Percentiles rank a stretch among this genome's conserved stretches.
phyloP scores from a whole-genome alignment of 495 filamentous ascomycete species.

The Penicillium fimorum region DNA sequence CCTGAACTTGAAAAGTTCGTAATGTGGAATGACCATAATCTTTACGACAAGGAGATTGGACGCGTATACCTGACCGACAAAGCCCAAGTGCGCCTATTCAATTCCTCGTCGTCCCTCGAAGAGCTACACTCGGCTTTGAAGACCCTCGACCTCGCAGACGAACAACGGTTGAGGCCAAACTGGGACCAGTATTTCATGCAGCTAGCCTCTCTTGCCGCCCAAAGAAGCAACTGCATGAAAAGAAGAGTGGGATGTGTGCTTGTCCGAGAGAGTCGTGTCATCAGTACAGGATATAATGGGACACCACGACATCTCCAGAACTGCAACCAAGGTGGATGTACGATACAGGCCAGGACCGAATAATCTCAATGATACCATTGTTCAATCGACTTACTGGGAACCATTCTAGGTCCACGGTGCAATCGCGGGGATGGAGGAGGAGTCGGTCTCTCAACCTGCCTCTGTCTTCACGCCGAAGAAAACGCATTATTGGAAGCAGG shows the following conservation, averaged over 20 bases:
- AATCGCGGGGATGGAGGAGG: conserved; percentile 72
- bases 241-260: conserved; percentile 91
- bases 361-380: neutral
- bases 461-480: conserved; percentile 96
- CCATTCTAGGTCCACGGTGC: conserved; percentile 62
- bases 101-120: conserved; percentile 68
- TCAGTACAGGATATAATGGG: conserved; percentile 97
- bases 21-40: conserved; percentile 67
- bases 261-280: conserved; percentile 83
- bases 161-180: conserved; percentile 78
- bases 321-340: conserved; percentile 92
- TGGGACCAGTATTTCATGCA: conserved; percentile 99
- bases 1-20: conserved; percentile 78
- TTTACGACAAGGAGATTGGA: conserved; percentile 66
- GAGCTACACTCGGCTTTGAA: conserved; percentile 67
- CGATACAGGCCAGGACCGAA: conserved; percentile 14
- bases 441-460: conserved; percentile 73
- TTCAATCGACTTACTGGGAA: neutral
- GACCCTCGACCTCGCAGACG: conserved; percentile 69
- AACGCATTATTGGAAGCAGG: conserved; percentile 95
- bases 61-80: conserved; percentile 70
- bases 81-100: conserved; percentile 81
- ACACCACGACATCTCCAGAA: conserved; percentile 83
- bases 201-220: conserved; percentile 85
- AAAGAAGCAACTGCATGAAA: conserved; percentile 97